Base-by-base conservation (phyloP, 345 rosid genomes). In the Carallia brachiata region DNA sequence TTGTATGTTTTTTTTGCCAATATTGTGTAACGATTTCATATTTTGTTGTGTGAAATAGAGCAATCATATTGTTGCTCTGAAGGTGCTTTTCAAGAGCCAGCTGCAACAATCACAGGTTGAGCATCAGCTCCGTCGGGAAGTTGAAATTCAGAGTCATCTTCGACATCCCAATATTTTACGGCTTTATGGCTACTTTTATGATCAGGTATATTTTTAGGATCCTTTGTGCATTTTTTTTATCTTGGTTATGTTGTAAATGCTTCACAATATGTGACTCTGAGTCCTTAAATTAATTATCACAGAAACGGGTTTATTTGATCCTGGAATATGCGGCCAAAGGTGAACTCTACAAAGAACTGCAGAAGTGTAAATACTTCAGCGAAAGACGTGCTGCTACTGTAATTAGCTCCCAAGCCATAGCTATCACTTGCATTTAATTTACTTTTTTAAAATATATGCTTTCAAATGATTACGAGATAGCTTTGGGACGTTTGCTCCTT, bases 111-210 rank as follows among this genome's bases (percentile, higher is more conserved):
- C 99, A 36, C 98, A 92, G 77, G 98, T 92, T 64, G 98, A 95
- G 78, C 98, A 92, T 75, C 99, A 92, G 81, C 94, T 95, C 6
- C 87, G 97, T 7, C 84, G 98, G 9, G 99, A 95, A 87, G 97
- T 95, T 27, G 98, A 95, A 80, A 95, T 95, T 48, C 99, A 95
- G 76, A 92, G 98, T 75, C 98, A 95, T 82, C 97, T 95, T 54
- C 81, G 97, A 1, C 89, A 92, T 77, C 91, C 99, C 37, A 95
- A 92, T 53, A 95, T 95, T 10, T 74, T 95, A 70, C 82, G 98
- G 1, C 92, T 95, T 31, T 95, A 92, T 74, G 99, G 99, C 62
- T 95, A 95, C 77, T 95, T 95, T 73, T 95, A 95, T 64, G 99
- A 95, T 82, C 99, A 92, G 83, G 99, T 95, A 61, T 52, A 18